A percentile compares a stretch with the other conserved stretches of the same genome.
These are phyloP conservation scores for Fusarium nelsonii DNA, from an alignment of 2,329 filamentous ascomycete genomes.

Conservation along the genomic window DNA sequence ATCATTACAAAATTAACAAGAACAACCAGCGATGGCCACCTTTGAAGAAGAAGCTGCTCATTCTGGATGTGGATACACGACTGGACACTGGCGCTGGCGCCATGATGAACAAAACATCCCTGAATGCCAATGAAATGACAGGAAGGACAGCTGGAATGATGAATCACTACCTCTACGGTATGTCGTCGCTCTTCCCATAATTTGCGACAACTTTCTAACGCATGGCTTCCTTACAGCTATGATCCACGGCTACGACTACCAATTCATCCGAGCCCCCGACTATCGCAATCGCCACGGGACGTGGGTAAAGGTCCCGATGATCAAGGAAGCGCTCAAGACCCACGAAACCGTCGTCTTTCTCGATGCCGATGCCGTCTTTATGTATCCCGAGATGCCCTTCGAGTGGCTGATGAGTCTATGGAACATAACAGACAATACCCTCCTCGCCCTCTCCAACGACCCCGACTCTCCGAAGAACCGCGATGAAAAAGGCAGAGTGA, in stretches of 20 bases:
- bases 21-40: slow-evolving; percentile 22
- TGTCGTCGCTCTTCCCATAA: rapidly evolving
- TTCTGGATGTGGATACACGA: slow-evolving; percentile 37
- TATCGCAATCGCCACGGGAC: slow-evolving; percentile 58
- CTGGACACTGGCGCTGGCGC: slow-evolving; percentile 32
- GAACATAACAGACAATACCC: slow-evolving; percentile 56
- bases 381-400: slow-evolving; percentile 58
- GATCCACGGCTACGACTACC: slow-evolving; percentile 64
- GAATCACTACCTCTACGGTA: slow-evolving; percentile 45
- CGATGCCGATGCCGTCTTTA: slow-evolving; percentile 60
- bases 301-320: slow-evolving; percentile 59
- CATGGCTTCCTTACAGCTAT: slow-evolving; percentile 24
- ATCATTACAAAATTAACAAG: slow-evolving; percentile 26
- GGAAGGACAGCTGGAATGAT: slow-evolving; percentile 37
- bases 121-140: slow-evolving; percentile 33
- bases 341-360: slow-evolving; percentile 60
- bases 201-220: neutral
- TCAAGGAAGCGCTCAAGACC: slow-evolving; percentile 54
- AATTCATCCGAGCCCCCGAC: slow-evolving; percentile 58
- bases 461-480: slow-evolving; percentile 54
- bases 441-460: slow-evolving; percentile 60
- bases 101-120: slow-evolving; percentile 25
- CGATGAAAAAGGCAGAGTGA: slow-evolving; percentile 48
- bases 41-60: slow-evolving; percentile 41
- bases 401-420: slow-evolving; percentile 63